These are phyloP conservation scores for Wallacemonas sp. DNA, from an alignment of 208 protist genomes.

Conservation along the genomic window DNA sequence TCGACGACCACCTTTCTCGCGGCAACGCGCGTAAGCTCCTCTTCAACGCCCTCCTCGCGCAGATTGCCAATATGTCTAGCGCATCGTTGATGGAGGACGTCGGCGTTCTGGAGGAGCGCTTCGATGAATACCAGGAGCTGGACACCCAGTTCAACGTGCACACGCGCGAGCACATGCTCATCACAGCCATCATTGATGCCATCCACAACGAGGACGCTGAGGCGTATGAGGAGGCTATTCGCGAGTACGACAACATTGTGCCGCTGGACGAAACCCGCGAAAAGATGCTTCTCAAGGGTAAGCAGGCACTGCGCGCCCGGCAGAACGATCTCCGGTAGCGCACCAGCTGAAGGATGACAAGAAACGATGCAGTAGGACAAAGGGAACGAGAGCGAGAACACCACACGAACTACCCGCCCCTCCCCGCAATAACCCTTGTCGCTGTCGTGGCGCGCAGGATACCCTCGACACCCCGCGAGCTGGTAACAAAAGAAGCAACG, in stretches of 20 bases:
- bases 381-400: background rate
- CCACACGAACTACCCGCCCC: too few species aligned
- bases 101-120: conserved; percentile 67
- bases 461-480: too few species aligned
- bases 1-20: conserved; percentile 74
- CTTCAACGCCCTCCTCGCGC: conserved; percentile 75
- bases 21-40: conserved; percentile 74
- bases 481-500: too few species aligned
- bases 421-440: too few species aligned
- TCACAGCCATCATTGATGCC: conserved; percentile 73
- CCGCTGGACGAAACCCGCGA: conserved; percentile 61
- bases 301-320: conserved; percentile 50
- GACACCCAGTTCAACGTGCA: conserved; percentile 85
- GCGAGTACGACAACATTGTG: conserved; percentile 79
- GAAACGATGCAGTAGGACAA: background rate
- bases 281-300: conserved; percentile 74
- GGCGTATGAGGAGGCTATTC: conserved; percentile 67
- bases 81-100: conserved; percentile 61
- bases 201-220: conserved; percentile 55
- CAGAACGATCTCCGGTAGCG: conserved; percentile 53
- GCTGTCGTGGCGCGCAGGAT: too few species aligned
- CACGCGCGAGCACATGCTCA: conserved; percentile 88
- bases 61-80: conserved; percentile 66
- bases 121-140: conserved; percentile 80
- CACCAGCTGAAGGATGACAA: background rate